A percentile compares a stretch with the other conserved stretches of the same genome.
Evolutionary conservation across 73 alveolate genomes (phyloP).

Genomic region (Symbiodinium pilosum): DNA sequence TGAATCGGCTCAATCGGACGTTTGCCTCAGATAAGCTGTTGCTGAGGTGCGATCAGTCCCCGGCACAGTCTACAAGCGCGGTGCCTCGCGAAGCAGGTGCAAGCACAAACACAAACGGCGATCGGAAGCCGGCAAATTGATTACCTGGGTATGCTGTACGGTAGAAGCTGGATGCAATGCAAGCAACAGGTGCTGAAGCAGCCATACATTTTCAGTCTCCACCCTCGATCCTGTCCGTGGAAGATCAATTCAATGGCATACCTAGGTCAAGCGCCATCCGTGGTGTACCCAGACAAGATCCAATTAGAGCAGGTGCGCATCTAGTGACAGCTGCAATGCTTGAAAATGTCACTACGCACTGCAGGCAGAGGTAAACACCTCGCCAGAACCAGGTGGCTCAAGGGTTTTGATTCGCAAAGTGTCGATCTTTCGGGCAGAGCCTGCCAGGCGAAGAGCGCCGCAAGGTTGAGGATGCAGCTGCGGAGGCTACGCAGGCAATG

Average conservation of each 20-base stretch:
- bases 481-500: constrained; percentile 22
- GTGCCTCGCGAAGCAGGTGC: not conserved
- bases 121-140: too few relatives aligned
- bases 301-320: too few relatives aligned
- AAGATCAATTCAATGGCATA: too few relatives aligned
- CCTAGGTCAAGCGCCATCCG: too few relatives aligned
- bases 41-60: constrained; percentile 1
- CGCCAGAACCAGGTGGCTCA: not conserved
- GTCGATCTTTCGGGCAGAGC: too few relatives aligned
- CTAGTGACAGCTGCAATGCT: too few relatives aligned
- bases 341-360: not conserved
- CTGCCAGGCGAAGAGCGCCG: constrained; percentile 34
- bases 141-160: too few relatives aligned
- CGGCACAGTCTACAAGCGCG: not conserved
- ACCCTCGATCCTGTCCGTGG: not conserved
- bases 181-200: not conserved
- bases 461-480: constrained; percentile 28
- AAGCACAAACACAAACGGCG: too few relatives aligned
- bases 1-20: too few relatives aligned
- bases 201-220: not conserved
- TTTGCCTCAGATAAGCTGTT: not conserved
- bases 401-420: not conserved
- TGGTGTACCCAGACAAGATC: too few relatives aligned
- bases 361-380: not conserved
- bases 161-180: too few relatives aligned